Conservation (phyloP, 2,329 filamentous ascomycete species). For the Fusarium anguioides region DNA sequence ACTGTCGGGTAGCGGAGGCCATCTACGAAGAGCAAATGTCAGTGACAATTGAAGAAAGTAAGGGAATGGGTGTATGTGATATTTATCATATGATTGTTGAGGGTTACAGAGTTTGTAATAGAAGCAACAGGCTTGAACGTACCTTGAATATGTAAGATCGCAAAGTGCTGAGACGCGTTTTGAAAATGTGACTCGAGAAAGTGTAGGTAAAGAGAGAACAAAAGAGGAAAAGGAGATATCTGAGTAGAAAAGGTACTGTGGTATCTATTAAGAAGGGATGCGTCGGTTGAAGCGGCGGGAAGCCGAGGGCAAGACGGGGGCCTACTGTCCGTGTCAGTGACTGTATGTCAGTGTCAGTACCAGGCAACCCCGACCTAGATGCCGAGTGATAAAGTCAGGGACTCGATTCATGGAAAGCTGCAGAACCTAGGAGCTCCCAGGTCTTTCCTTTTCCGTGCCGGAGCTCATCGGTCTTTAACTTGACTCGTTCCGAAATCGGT, state of each 20-base stretch:
- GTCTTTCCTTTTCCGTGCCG: not conserved
- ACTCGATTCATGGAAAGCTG: conserved; percentile 37
- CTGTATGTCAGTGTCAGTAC: conserved; percentile 18
- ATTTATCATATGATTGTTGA: not conserved
- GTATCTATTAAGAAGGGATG: conserved; percentile 33
- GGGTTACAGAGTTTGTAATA: not conserved
- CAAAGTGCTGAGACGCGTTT: conserved; percentile 20
- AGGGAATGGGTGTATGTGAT: not conserved
- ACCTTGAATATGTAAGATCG: conserved; percentile 31
- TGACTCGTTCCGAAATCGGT: not conserved
- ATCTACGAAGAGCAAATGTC: conserved; percentile 42
- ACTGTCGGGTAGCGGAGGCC: conserved; percentile 62
- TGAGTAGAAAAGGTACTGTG: conserved; percentile 10
- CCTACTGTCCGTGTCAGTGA: conserved; percentile 32
- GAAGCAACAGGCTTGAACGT: conserved; percentile 12
- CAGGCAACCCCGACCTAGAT: conserved; percentile 9
- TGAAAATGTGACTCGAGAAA: conserved; percentile 6
- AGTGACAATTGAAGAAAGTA: conserved; percentile 4
- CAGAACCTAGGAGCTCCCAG: conserved; percentile 25
- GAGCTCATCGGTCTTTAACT: not conserved
- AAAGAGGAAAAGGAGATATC: conserved; percentile 1
- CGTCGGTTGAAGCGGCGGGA: conserved; percentile 29
- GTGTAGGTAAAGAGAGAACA: conserved; percentile 9
- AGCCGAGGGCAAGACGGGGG: conserved; percentile 24
- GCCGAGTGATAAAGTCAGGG: conserved; percentile 17